Base-by-base conservation (phyloP, 257 asterid species). In the Forsythia suspensa region DNA sequence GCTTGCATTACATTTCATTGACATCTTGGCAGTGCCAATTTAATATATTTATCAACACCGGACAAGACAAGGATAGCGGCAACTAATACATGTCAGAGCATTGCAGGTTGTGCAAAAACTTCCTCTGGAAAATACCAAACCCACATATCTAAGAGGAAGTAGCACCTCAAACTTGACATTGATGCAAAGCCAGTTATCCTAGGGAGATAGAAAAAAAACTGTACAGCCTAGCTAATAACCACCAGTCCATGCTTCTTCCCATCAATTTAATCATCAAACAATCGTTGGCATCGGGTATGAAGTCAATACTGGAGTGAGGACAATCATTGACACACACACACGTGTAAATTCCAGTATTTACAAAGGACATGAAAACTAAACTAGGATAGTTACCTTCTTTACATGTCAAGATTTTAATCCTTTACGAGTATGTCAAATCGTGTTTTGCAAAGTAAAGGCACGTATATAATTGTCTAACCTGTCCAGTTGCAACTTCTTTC, bases 401-500 rank as follows among this genome's bases (percentile, higher is more conserved):
- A 48, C 15, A 18, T 13, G n/a, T 48, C 57, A 48, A 13, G 12
- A 46, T 46, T 29, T 46, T 46, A 46, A 48, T 48, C 65, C 65
- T n/a, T 55, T 55, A n/a, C 29, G 8, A 55, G 66, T 57, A 57
- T 57, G 66, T 3, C 20, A 57, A n/a, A 57, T 34, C 11, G 12
- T 57, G 66, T 57, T n/a, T 18, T 18, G 66, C 4, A 48, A 57
- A 0, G 29, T 1, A 57, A n/a, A 57, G 2, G 11, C 66, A 16
- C 0, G 66, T 2, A 57, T 57, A 20, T 15, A 74, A 69, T 73
- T 12, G 34, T 80, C 40, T 9, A 65, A 95, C 97, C 98, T 92
- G 88, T 84, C 91, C 93, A 37, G 90, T 89, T 55, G 88, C 90
- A 57, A 84, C 91, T 90, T 96, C 99, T 66, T 91, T 92, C 89